Evolutionary conservation across 805 yeast genomes (phyloP).

Genomic region (Sungouiella blattae): DNA sequence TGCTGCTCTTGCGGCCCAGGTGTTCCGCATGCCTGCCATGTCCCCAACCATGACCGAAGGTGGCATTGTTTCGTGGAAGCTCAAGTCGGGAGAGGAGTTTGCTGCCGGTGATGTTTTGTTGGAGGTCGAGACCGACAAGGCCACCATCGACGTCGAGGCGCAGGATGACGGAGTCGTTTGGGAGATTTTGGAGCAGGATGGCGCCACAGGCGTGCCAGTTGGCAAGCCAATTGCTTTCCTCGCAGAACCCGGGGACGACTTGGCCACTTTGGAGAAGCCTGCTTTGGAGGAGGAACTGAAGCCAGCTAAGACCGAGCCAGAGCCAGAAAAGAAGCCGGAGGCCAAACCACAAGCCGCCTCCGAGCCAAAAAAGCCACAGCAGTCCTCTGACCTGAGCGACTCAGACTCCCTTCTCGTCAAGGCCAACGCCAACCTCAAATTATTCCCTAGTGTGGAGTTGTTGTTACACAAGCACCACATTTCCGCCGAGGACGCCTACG

Average conservation of each 20-base stretch:
- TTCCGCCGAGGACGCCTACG: conserved; percentile 64
- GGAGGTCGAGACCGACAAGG: conserved; percentile 86
- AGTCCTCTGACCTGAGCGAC: neutral
- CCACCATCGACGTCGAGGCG: conserved; percentile 81
- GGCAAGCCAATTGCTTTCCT: conserved; percentile 86
- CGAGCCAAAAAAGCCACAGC: conserved; percentile 2
- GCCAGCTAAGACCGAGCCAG: conserved; percentile 13
- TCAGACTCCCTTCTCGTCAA: conserved; percentile 18
- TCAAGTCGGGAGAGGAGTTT: conserved; percentile 65
- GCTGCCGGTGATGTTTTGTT: conserved; percentile 77
- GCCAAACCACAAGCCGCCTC: neutral
- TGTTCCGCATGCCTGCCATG: conserved; percentile 95
- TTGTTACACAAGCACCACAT: conserved; percentile 61
- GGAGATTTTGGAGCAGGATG: conserved; percentile 66
- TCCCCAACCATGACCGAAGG: conserved; percentile 98
- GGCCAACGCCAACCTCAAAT: conserved; percentile 65
- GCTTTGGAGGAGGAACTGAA: conserved; percentile 19
- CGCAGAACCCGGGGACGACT: conserved; percentile 87
- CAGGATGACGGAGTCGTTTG: conserved; percentile 89
- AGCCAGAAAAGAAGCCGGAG: conserved; percentile 9
- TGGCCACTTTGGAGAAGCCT: conserved; percentile 61
- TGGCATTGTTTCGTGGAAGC: conserved; percentile 86
- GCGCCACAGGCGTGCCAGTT: conserved; percentile 76
- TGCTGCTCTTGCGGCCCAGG: conserved; percentile 32
- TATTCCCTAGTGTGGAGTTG: conserved; percentile 76